Conservation (phyloP, 2,329 filamentous ascomycete genomes). For the Colletotrichum graminicola region DNA sequence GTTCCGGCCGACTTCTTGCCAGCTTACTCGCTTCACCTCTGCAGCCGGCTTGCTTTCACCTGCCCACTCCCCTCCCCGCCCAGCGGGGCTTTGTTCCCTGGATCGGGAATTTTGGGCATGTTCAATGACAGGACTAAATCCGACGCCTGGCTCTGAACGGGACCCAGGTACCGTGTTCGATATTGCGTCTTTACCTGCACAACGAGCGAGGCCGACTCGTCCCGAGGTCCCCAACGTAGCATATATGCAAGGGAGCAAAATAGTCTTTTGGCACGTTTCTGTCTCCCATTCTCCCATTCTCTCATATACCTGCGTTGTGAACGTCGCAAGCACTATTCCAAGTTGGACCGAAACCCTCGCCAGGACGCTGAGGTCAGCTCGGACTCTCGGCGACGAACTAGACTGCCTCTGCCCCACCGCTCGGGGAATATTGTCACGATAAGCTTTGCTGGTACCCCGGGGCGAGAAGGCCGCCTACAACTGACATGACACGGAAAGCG, state of each 20-base stretch:
- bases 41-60: conserved; percentile 20
- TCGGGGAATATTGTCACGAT: neutral
- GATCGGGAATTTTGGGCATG: neutral
- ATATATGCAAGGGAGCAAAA: neutral
- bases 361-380: neutral
- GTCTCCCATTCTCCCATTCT: neutral
- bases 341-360: neutral
- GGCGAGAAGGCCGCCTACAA: neutral
- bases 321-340: neutral
- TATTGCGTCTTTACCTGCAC: neutral
- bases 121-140: neutral
- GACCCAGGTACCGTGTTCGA: neutral
- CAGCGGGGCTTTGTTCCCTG: neutral
- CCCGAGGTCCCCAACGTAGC: neutral
- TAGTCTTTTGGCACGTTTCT: neutral
- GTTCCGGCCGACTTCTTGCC: too few relatives aligned
- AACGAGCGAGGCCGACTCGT: neutral
- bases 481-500: conserved; percentile 3
- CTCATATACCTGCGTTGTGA: neutral
- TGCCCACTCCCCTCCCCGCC: conserved; percentile 4
- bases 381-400: neutral
- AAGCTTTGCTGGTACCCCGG: conserved; percentile 1
- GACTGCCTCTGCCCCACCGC: neutral
- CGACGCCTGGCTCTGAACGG: neutral
- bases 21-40: conserved; percentile 17